Conservation (phyloP, 1,284 basidiomycete species). For the Sporisorium exsertum region DNA sequence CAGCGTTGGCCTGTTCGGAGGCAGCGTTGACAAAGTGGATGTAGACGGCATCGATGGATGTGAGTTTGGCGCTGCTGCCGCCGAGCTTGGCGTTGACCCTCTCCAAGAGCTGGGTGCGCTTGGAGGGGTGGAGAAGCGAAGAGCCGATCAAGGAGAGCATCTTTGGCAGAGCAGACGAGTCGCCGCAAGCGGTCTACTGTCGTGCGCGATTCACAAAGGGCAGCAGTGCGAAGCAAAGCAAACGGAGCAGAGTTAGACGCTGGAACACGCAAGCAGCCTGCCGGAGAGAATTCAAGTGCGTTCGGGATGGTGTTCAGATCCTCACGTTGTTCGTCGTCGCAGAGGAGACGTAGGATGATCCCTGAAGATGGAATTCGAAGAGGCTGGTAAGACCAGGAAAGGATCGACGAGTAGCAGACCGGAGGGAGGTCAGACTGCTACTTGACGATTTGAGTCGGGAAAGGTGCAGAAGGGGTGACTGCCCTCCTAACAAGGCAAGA, state of each 20-base stretch:
- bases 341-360: background rate
- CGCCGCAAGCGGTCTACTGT: background rate
- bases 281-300: background rate
- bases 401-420: conserved; percentile 17
- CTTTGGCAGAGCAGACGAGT: conserved; percentile 7
- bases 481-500: conserved; percentile 48
- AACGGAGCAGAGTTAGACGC: conserved; percentile 16
- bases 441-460: conserved; percentile 40
- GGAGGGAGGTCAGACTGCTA: conserved; percentile 18
- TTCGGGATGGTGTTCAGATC: background rate
- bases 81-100: conserved; percentile 73
- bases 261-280: background rate
- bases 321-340: conserved; percentile 34
- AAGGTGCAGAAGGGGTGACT: conserved; percentile 50
- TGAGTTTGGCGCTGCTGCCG: conserved; percentile 60
- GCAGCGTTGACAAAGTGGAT: conserved; percentile 84
- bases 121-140: conserved; percentile 71
- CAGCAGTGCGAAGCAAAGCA: conserved; percentile 3
- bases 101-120: conserved; percentile 78
- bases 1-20: conserved; percentile 72
- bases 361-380: background rate
- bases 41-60: conserved; percentile 85
- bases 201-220: background rate
- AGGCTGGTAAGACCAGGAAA: background rate
- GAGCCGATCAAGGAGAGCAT: conserved; percentile 69